Base-by-base conservation (phyloP, 1,284 basidiomycete species). In the Heterobasidion occidentale region DNA sequence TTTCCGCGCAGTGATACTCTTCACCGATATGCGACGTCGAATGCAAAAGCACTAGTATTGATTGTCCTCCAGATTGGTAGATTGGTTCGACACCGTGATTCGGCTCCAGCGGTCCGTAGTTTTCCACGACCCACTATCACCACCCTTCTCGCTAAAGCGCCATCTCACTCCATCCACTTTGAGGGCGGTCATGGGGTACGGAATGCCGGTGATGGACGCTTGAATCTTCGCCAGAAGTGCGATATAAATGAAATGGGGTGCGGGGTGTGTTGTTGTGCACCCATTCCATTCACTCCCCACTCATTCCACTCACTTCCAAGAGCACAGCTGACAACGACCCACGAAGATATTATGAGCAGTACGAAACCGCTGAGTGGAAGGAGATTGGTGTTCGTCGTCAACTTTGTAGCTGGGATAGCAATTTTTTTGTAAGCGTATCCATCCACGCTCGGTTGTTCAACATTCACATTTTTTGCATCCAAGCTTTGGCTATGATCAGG, bases 401-500 rank as follows among this genome's bases (percentile, higher is more conserved):
- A 73, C 59, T 62, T 68, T 46, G 74, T 77, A 35, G 76, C 76
- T 44, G 75, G 75, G 1, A 61, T 78, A 17, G 76, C 75, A 12
- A 76, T 78, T 47, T 77, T 78, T 66, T 78, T 78, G 76, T 77
- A 56, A 58, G 74, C 11, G n/a, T 19, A 19, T 17, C 6, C 46
- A 36, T 27, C 33, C 42, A 33, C 27, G 42, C 46, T 51, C 36
- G n/a, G n/a, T 56, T 4, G 35, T 35, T 58, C 47, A 46, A 27
- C 11, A 17, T 20, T 36, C 11, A 17, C 27, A 36, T 47, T 35
- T 5, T 51, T 38, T 34, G 17, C 17, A 12, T 48, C 27, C 14
- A 54, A 78, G 76, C 61, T 78, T 78, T 62, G 78, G 78, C 33
- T 80, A 79, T 72, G 77, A 79, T 63, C 77, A 80, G 67, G 78